Base-by-base conservation (phyloP, 2,329 filamentous ascomycete species). In the Colletotrichum tanaceti region DNA sequence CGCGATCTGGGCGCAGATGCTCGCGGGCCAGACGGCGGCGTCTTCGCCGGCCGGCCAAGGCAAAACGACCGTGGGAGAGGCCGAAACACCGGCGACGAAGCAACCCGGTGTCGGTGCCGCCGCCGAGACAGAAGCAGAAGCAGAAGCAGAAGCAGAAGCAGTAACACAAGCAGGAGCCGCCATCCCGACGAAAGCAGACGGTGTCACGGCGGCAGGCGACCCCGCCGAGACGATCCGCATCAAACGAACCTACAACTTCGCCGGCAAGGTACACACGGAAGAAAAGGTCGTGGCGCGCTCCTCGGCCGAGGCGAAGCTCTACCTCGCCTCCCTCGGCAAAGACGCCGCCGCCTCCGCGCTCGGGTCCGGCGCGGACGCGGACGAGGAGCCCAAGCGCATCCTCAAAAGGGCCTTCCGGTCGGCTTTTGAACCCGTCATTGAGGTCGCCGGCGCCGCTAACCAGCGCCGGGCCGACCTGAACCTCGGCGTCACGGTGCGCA, bases 241-340 rank as follows among this genome's bases (percentile, higher is more conserved):
- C 70, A 91, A 89, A 73, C 88, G 90, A 38, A 90, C 87, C 16
- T 93, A 92, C 79, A 91, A 90, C 73, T 93, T 93, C 73, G 91
- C 91, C 43, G 91, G 91, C 38, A 88, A 91, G 73, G 84, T 90
- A 14, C 89, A 91, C 73, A 91, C 86, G 0, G 91, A 93, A 74
- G 89, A 92, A 75, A 93, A 92, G 76, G 80, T 90, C 13, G 89
- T 93, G 1, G 81, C 87, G 4, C 84, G 86, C 52, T 84, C 88
- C 74, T 91, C 89, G 0, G 89, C 89, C 62, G 90, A 91, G 75
- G 90, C 89, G 50, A 87, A 85, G 71, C 82, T 91, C 13, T 90
- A 89, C 72, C 83, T 91, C 16, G 86, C 86, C 1, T 86, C 86
- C 0, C 79, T 84, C 62, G 80, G 79, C 38, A 73, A 79, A 1